Percentiles rank a stretch among this genome's conserved stretches.
phyloP scores from a whole-genome alignment of 2,329 filamentous ascomycete genomes.

The Fusarium cicatricum region DNA sequence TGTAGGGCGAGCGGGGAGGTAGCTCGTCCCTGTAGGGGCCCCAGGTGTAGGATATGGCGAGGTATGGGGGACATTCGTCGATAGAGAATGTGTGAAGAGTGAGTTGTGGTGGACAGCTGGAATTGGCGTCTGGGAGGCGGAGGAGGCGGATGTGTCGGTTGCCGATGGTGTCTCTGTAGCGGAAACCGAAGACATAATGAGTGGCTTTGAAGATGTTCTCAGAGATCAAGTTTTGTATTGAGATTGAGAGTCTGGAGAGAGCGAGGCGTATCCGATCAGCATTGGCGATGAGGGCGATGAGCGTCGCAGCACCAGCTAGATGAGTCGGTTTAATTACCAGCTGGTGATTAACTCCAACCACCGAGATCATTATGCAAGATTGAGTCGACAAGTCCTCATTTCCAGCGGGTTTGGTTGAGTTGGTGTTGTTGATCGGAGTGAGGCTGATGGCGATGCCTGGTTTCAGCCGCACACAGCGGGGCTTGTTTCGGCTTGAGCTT shows the following conservation, averaged over 20 bases:
- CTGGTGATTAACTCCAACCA: neutral
- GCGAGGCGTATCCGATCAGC: neutral
- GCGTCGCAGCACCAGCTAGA: neutral
- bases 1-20: neutral
- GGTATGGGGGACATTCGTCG: slow-evolving; percentile 24
- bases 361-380: neutral
- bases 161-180: slow-evolving; percentile 19
- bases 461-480: slow-evolving; percentile 4
- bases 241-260: neutral
- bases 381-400: neutral
- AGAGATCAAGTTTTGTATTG: neutral
- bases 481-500: neutral
- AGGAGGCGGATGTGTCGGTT: slow-evolving; percentile 26
- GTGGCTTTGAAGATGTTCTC: neutral
- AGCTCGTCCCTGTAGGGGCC: slow-evolving; percentile 6
- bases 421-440: neutral
- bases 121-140: slow-evolving; percentile 19
- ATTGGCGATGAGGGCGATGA: slow-evolving; percentile 2
- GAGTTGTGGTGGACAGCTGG: slow-evolving; percentile 7
- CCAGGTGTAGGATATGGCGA: slow-evolving; percentile 42
- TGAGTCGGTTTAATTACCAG: neutral
- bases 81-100: slow-evolving; percentile 29
- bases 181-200: neutral
- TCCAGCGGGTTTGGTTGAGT: neutral
- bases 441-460: neutral